Evolutionary conservation across 1,139 yeast genomes (phyloP), one percentile per base, ranked within the genome.

Genomic region (Candida pseudoviswanathii): DNA sequence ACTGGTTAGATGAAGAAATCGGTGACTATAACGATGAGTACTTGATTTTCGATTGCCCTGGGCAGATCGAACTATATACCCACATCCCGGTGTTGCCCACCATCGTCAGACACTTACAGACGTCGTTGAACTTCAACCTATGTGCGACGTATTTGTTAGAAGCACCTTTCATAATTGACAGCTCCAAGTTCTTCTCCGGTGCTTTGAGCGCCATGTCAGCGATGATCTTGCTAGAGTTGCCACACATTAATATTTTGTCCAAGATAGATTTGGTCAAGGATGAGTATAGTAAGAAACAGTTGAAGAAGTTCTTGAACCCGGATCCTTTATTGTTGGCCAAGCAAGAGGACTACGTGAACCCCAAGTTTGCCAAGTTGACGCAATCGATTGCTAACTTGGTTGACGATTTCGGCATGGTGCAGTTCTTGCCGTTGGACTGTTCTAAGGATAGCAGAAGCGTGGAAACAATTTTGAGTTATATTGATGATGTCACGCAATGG

Each of bases 371-470:
- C 41, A 82, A 77, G 54, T 77, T 94, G 53, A 94, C 90, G 64
- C 81, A 81, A 58, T 80, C 94, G 29, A 91, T 94, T 58, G 97
- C 97, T 0, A 84, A 87, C 56, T 75, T 94, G 58, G 92, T 89
- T 33, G 98, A 95, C 64, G 99, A 95, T 63, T 94, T 94, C 67
- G 98, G 99, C 6, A 94, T 94, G 99, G 98, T 94, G 3, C 98
- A 94, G 64, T 94, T 91, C 63, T 72, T 94, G 55, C 98, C 99
- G 0, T 75, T 94, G 55, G 95, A 90, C 61, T 86, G 97, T 44
- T 79, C 85, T 43, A 86, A 88, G 63, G 86, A 91, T 40, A 77
- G 79, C 51, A 92, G 86, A 45, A 81, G 91, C 44, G 86, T 94
- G 21, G 83, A 86, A 6, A 86, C 94, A 0, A 94, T 94, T 47